Percentiles rank a stretch among this genome's conserved stretches.
These are phyloP conservation scores for Magnusiomyces fungicola DNA, from an alignment of 1,139 yeast genomes.

Conservation along the genomic window DNA sequence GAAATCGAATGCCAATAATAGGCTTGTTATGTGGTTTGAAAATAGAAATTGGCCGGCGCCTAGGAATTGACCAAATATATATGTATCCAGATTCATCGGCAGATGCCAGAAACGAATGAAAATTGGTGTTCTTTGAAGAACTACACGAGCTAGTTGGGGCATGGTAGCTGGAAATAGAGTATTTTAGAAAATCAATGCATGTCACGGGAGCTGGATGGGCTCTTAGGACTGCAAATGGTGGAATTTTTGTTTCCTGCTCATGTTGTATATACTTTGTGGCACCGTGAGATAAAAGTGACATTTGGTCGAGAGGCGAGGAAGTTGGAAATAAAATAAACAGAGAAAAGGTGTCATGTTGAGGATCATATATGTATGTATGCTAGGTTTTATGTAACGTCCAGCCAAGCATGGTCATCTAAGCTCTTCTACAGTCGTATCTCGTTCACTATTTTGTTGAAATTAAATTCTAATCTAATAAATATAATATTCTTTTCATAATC, in stretches of 20 bases:
- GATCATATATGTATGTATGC: too few species aligned
- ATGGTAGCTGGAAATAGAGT: background rate
- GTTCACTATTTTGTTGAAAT: too few species aligned
- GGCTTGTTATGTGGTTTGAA: slow-evolving; percentile 33
- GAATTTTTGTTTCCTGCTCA: background rate
- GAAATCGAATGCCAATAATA: slow-evolving; percentile 23
- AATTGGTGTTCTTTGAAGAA: background rate
- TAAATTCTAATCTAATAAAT: too few species aligned
- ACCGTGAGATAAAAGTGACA: too few species aligned
- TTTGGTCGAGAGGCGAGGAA: too few species aligned
- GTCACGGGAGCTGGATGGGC: slow-evolving; percentile 28
- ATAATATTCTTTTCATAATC: background rate
- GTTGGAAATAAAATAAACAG: too few species aligned
- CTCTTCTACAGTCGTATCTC: too few species aligned
- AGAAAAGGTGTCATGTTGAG: too few species aligned
- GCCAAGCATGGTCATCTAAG: too few species aligned
- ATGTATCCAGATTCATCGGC: slow-evolving; percentile 38
- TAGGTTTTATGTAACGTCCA: too few species aligned
- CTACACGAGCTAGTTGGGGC: background rate
- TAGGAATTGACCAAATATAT: slow-evolving; percentile 32
- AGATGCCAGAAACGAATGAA: slow-evolving; percentile 6
- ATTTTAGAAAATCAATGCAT: slow-evolving; percentile 20
- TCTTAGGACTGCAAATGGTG: slow-evolving; percentile 21
- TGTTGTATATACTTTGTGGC: too few species aligned
- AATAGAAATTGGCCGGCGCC: slow-evolving; percentile 32